phyloP scores from a whole-genome alignment of 345 rosid species.

The Clarkia xantiana region DNA sequence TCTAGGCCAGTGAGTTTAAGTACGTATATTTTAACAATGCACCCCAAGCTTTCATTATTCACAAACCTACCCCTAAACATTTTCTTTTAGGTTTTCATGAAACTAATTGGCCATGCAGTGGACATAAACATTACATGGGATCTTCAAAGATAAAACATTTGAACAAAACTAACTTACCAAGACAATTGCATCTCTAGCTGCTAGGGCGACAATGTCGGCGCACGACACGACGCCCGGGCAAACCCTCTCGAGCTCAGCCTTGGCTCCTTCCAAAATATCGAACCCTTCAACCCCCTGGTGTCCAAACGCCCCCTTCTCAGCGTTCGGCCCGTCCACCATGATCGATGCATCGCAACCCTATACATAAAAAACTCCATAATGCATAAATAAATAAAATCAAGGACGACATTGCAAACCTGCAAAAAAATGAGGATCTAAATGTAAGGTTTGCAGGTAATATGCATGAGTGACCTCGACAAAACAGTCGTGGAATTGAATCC shows the following conservation, averaged over 20 bases:
- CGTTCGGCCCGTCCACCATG: conserved; percentile 27
- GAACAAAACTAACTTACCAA: conserved; percentile 24
- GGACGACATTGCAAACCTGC: not conserved
- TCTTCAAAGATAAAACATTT: too few species aligned
- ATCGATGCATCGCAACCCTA: conserved; percentile 79
- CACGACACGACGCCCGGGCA: conserved; percentile 77
- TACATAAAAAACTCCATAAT: too few species aligned
- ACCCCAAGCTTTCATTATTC: too few species aligned
- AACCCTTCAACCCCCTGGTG: conserved; percentile 57
- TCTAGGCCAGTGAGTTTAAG: too few species aligned
- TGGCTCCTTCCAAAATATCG: conserved; percentile 37
- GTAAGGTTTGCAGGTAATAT: too few species aligned
- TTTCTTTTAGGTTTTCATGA: too few species aligned
- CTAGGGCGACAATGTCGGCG: conserved; percentile 69
- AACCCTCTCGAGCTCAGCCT: conserved; percentile 34
- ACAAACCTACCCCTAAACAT: not conserved
- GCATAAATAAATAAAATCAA: not conserved
- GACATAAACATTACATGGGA: too few species aligned
- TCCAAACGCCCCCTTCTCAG: conserved; percentile 44
- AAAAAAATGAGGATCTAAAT: not conserved
- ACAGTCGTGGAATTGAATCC: conserved; percentile 78
- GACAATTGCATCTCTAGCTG: conserved; percentile 65
- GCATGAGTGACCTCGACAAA: conserved; percentile 43
- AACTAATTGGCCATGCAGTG: not conserved
- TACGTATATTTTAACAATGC: too few species aligned